These are phyloP conservation scores for Lactifluus piperatus DNA, from an alignment of 768 basidiomycete species.

Conservation along the genomic window DNA sequence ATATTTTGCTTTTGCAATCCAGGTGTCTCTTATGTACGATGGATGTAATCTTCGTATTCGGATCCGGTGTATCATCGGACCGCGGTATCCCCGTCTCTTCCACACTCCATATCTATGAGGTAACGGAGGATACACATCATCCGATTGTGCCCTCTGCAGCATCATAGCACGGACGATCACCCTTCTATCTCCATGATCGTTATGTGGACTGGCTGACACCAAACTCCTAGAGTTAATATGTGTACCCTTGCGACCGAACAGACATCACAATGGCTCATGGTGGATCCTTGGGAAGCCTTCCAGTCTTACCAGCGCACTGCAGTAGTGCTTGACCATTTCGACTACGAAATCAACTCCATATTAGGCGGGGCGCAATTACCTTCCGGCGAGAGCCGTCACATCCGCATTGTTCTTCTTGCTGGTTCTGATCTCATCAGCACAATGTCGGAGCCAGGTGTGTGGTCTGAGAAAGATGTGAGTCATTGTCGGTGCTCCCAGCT, in stretches of 20 bases:
- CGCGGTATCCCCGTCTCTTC: background rate
- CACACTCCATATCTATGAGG: background rate
- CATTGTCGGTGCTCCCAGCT: slow-evolving; percentile 4
- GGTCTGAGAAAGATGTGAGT: slow-evolving; percentile 90
- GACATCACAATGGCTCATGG: slow-evolving; percentile 92
- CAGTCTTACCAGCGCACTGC: slow-evolving; percentile 94
- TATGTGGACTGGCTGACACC: background rate
- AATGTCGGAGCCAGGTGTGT: slow-evolving; percentile 98
- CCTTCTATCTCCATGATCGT: background rate
- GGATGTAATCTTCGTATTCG: background rate
- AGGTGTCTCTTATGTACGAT: background rate
- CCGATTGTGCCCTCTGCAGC: background rate
- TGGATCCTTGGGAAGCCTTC: slow-evolving; percentile 96
- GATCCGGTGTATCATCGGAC: background rate
- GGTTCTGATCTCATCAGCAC: slow-evolving; percentile 98
- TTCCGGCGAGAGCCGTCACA: slow-evolving; percentile 65
- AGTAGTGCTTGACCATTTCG: slow-evolving; percentile 94
- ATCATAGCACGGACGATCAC: background rate
- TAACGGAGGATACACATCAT: background rate
- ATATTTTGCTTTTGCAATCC: background rate
- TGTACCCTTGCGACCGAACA: slow-evolving; percentile 85
- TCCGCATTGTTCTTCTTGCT: slow-evolving; percentile 88
- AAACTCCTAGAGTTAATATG: slow-evolving; percentile 60
- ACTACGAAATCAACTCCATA: slow-evolving; percentile 84
- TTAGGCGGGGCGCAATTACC: slow-evolving; percentile 69